Evolutionary conservation across 495 filamentous ascomycete genomes (phyloP), one percentile per base, ranked within the genome.

Genomic region (Penicillium canariense): DNA sequence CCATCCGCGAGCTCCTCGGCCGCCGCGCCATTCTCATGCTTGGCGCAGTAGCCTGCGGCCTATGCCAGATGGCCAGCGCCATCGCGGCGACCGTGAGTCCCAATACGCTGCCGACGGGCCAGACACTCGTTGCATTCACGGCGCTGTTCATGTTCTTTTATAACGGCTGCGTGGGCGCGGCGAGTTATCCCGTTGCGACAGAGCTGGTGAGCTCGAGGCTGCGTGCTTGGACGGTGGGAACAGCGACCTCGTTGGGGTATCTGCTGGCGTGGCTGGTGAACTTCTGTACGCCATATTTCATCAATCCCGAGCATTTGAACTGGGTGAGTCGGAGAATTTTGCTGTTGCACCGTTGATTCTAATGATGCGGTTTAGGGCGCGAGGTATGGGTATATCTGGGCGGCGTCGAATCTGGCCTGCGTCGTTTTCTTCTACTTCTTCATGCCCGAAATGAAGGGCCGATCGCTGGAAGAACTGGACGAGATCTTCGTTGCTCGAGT

Each of bases 231-330:
- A 81, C 76, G 1, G 72, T 81, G 4, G 80, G 78, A 2, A 74
- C 71, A 20, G 80, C 70, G 10, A 75, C 74, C 4, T 73, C 74
- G 14, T 42, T 81, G 23, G 74, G 74, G 8, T 80, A 74, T 32
- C 50, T 80, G 30, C 62, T 77, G 30, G 70, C 58, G 15, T 80
- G 82, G 82, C 63, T 84, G 42, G 76, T 76, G 2, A 82, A 79
- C 2, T 84, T 84, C 76, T 52, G 58, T 23, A 52, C 58, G 8
- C 58, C 82, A 17, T 84, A 86, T 56, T 84, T 86, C 56, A 84
- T 85, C 61, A 84, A 84, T 50, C 81, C 82, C 0, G 66, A 66
- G 28, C 63, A 74, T 10, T 54, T 84, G 12, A 75, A 78, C 52
- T 85, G 80, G 81, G 81, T 80, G 1, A 46, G 50, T 54, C 15